Conservation (phyloP, 306 rosid genomes). For the Trifolium repens region DNA sequence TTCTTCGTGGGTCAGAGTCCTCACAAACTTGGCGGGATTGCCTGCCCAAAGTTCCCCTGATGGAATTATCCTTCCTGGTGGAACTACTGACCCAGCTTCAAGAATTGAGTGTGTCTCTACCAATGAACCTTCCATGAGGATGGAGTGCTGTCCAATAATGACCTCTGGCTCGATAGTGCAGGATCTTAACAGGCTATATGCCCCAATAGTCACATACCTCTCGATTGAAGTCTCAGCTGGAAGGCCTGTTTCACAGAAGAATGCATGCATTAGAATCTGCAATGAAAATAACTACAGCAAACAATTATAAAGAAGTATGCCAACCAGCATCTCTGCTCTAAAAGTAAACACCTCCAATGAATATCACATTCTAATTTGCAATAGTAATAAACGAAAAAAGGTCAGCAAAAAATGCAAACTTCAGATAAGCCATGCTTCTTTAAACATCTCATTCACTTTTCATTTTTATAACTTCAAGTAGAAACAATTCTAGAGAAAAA, state of each 20-base stretch:
- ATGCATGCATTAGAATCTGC: slow-evolving; percentile 18
- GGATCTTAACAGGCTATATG: slow-evolving; percentile 89
- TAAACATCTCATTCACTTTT: too few relatives aligned
- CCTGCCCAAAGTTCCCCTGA: slow-evolving; percentile 98
- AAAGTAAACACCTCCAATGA: slow-evolving; percentile 10
- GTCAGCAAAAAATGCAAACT: not conserved
- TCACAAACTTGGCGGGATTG: slow-evolving; percentile 93
- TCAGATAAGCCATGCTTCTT: not conserved
- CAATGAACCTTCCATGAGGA: slow-evolving; percentile 97
- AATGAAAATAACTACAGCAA: slow-evolving; percentile 1
- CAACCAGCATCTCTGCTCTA: slow-evolving; percentile 23
- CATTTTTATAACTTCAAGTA: too few relatives aligned
- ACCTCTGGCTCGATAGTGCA: slow-evolving; percentile 98
- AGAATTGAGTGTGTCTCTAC: slow-evolving; percentile 94
- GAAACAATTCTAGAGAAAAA: too few relatives aligned
- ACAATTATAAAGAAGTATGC: slow-evolving; percentile 26
- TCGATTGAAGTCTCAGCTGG: slow-evolving; percentile 90
- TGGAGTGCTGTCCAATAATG: slow-evolving; percentile 95
- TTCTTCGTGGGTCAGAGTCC: slow-evolving; percentile 88
- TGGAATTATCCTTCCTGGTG: slow-evolving; percentile 96
- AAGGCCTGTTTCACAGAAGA: slow-evolving; percentile 67
- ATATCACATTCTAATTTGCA: not conserved
- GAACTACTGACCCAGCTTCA: slow-evolving; percentile 98
- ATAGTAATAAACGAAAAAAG: not conserved
- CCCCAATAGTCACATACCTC: slow-evolving; percentile 92